Base-by-base conservation (phyloP, 805 yeast species). In the Alloascoidea africana region DNA sequence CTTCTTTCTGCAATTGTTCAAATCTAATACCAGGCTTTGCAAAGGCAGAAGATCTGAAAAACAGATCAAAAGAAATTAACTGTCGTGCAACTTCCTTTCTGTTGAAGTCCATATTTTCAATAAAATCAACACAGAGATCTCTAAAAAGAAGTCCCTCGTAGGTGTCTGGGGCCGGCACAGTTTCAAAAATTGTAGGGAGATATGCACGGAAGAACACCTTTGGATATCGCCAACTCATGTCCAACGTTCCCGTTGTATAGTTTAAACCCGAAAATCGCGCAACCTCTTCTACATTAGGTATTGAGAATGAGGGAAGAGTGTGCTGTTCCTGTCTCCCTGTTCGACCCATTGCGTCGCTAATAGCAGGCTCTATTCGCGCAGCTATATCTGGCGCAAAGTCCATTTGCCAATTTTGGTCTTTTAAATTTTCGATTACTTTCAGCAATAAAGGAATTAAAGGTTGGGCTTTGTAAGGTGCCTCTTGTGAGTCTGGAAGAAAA, bases 61-160 rank as follows among this genome's bases (percentile, higher is more conserved):
- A 87, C 38, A 71, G 54, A 49, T 80, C 86, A 39, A 91, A 58
- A 4, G 77, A 71, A 18, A 84, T 67, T 34, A 91, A 68, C 54
- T 86, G 96, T 44, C 82, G 74, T 0, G 94, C 76, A 5, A 84
- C 93, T 44, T 83, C 91, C 35, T 72, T 73, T 51, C 94, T 77
- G 59, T 91, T 91, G 64, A 84, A 91, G 45, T 87, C 94, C 61
- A 89, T 60, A 46, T 79, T 74, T 42, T 79, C 75, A 38, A 87
- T 70, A 19, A 82, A 59, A 55, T 89, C 96, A 36, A 70, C 68
- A 27, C 77, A 64, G 23, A 83, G 60, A 51, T 91, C 97, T 44
- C 83, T 72, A 46, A 86, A 63, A 17, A 89, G 52, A 39, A 83
- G 59, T 1, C 79, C 74, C 16, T 65, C 65, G 41, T 70, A 69